These are phyloP conservation scores for Dryas alaskensis DNA, from an alignment of 306 rosid genomes.

Conservation along the genomic window DNA sequence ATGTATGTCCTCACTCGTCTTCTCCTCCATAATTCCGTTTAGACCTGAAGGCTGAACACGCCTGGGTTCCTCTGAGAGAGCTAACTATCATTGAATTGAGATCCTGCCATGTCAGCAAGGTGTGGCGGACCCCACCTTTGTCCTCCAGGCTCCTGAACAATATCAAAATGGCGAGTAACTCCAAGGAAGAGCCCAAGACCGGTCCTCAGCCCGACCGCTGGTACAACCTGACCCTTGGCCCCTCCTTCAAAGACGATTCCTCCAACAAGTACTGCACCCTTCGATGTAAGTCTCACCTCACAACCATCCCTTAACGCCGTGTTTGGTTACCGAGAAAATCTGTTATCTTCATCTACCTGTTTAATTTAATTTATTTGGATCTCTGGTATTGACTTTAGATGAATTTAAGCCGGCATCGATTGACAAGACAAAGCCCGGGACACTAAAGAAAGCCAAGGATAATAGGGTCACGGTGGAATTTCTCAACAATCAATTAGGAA, in stretches of 20 bases:
- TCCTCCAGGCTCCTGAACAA: constrained; percentile 16
- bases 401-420: constrained; percentile 94
- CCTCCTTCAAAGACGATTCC: constrained; percentile 79
- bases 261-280: constrained; percentile 83
- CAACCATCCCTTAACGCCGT: neutral
- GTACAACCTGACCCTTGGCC: constrained; percentile 77
- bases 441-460: constrained; percentile 73
- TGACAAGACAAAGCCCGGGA: constrained; percentile 72
- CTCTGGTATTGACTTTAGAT: constrained; percentile 37
- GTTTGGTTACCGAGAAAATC: constrained; percentile 25
- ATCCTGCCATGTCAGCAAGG: constrained; percentile 23
- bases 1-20: no score
- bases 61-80: neutral
- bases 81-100: neutral
- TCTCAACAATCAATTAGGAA: constrained; percentile 84
- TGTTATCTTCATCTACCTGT: neutral
- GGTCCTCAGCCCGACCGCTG: constrained; percentile 77
- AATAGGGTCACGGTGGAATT: constrained; percentile 81
- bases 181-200: constrained; percentile 81
- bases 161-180: constrained; percentile 55
- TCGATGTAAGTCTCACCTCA: constrained; percentile 55
- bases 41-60: no score
- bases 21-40: no score
- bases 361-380: neutral
- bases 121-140: neutral